Evolutionary conservation across 805 yeast species (phyloP), one percentile per base, ranked within the genome.

Genomic region (Nakazawaea ambrosiae): DNA sequence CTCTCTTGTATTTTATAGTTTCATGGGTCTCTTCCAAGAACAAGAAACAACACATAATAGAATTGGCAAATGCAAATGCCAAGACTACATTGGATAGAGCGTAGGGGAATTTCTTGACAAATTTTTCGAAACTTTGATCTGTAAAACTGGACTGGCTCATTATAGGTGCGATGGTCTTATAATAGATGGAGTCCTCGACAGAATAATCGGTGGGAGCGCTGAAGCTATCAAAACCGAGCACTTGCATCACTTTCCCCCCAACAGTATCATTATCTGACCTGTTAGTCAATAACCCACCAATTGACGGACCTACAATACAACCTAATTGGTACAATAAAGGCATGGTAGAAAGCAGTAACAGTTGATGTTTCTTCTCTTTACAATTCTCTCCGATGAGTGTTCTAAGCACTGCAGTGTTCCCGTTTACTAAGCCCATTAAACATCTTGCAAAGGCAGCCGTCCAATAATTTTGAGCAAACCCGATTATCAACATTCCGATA

Each of bases 291-390:
- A 38, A 18, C 15, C 31, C 36, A 16, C 42, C 83, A 23, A 78
- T 60, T 49, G 73, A 55, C 2, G 83, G 82, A 1, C 85, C 85
- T 14, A 77, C 48, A 10, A 77, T 66, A 16, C 72, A 57, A 2
- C 84, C 85, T 18, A 75, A 45, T 48, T 76, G 77, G 66, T 71
- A 78, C n/a, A 78, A 56, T 27, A 78, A 53, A 0, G 85, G 83
- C 57, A 78, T 62, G 4, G 75, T 70, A 23, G 78, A 66, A 48
- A 78, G 76, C 2, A 81, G 81, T 7, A 75, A 38, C 7, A 80
- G 78, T 52, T 78, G 82, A 49, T 77, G 82, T 29, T 61, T 61
- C 37, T 74, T 61, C 41, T 76, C 72, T 5, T 58, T 54, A 6
- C 79, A 78, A 14, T 74, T 55, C 49, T 78, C 85, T 2, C 82